phyloP scores from a whole-genome alignment of 257 asterid species.

The Coffea eugenioides region DNA sequence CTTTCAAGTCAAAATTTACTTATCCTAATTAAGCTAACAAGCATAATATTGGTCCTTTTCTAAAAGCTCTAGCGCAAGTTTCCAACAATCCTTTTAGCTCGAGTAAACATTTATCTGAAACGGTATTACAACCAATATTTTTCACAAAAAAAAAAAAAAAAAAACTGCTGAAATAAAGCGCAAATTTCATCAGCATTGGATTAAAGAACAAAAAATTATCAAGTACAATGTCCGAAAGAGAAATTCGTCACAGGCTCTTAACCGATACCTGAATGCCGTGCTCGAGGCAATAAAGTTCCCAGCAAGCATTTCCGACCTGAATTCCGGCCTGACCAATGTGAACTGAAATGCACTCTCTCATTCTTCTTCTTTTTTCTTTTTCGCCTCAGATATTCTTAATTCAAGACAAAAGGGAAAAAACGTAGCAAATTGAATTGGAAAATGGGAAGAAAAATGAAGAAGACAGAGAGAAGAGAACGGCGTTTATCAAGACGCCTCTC shows the following conservation, averaged over 20 bases:
- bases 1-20: too few relatives aligned
- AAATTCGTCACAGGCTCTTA: neutral
- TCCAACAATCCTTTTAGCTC: too few relatives aligned
- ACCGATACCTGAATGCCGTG: slow-evolving; percentile 29
- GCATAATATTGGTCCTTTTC: too few relatives aligned
- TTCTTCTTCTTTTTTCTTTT: neutral
- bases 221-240: neutral
- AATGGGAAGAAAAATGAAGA: too few relatives aligned
- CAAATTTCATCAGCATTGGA: too few relatives aligned
- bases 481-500: slow-evolving; percentile 38
- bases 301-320: slow-evolving; percentile 34
- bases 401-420: neutral
- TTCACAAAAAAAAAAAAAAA: too few relatives aligned
- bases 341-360: slow-evolving; percentile 37
- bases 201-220: too few relatives aligned
- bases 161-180: too few relatives aligned
- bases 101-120: too few relatives aligned
- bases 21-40: too few relatives aligned
- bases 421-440: neutral
- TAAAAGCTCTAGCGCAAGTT: too few relatives aligned
- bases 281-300: slow-evolving; percentile 35
- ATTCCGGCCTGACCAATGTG: slow-evolving; percentile 34
- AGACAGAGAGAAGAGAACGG: neutral
- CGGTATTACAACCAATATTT: too few relatives aligned
- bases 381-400: neutral